These are phyloP conservation scores for Akanthomyces uredinophilus DNA, from an alignment of 2,329 filamentous ascomycete species.

Conservation along the genomic window DNA sequence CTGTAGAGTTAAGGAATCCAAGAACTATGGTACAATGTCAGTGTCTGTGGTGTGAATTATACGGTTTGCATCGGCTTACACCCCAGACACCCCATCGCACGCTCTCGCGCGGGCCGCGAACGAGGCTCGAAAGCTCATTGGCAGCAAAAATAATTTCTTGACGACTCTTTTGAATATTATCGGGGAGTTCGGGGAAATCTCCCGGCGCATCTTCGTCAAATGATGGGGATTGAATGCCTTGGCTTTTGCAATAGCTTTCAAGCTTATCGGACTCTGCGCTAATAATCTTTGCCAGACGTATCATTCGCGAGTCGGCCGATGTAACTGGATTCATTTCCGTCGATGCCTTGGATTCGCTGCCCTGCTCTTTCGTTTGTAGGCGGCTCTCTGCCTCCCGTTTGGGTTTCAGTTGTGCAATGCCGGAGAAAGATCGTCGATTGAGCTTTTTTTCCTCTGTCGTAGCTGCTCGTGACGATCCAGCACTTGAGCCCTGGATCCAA, in stretches of 20 bases:
- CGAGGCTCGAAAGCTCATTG: conserved; percentile 41
- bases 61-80: conserved; percentile 32
- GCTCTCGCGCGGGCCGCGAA: conserved; percentile 46
- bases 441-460: conserved; percentile 8
- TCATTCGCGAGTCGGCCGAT: conserved; percentile 33
- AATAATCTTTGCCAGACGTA: conserved; percentile 44
- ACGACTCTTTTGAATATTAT: conserved; percentile 40
- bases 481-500: conserved; percentile 13
- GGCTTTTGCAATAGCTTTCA: conserved; percentile 41
- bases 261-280: conserved; percentile 44
- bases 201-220: conserved; percentile 40
- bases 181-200: conserved; percentile 44
- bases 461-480: conserved; percentile 3
- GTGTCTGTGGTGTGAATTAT: neutral
- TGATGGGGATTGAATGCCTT: conserved; percentile 36
- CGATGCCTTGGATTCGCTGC: neutral
- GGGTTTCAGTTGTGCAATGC: neutral
- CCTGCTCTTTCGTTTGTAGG: neutral
- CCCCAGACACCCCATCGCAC: conserved; percentile 49
- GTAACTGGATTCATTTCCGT: conserved; percentile 12
- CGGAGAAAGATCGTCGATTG: conserved; percentile 12
- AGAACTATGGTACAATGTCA: conserved; percentile 31
- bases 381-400: neutral
- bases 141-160: conserved; percentile 45
- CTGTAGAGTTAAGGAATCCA: conserved; percentile 46